These are phyloP conservation scores for Mortierella claussenii DNA, from an alignment of 192 early-diverging fungal species.

Conservation along the genomic window DNA sequence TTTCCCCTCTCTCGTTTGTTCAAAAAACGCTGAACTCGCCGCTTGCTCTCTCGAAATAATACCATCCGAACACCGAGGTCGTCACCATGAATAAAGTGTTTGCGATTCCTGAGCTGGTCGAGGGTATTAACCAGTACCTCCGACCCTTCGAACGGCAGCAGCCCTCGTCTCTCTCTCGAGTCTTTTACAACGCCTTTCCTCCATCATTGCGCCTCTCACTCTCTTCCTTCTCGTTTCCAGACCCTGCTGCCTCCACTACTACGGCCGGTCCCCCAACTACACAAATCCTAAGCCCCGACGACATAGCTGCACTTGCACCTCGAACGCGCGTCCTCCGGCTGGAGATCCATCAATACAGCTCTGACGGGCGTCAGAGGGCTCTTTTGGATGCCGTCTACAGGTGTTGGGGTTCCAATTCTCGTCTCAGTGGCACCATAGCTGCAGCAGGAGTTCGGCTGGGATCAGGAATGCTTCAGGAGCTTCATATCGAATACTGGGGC, in stretches of 20 bases:
- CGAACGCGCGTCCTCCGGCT: neutral
- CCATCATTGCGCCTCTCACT: slow-evolving; percentile 2
- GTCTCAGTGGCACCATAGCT: too few species aligned
- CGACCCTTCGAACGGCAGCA: neutral
- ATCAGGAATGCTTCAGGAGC: neutral
- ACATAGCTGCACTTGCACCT: neutral
- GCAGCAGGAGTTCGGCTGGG: neutral
- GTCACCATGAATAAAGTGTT: too few species aligned
- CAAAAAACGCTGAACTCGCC: too few species aligned
- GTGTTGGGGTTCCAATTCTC: neutral
- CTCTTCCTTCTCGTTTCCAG: neutral
- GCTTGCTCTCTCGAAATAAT: too few species aligned
- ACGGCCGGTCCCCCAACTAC: too few species aligned
- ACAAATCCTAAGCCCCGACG: neutral
- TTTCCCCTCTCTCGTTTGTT: too few species aligned
- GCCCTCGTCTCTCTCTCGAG: slow-evolving; percentile 12
- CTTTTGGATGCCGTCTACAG: slow-evolving; percentile 5
- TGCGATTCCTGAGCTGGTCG: slow-evolving; percentile 24
- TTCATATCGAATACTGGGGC: slow-evolving; percentile 13
- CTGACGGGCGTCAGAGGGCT: neutral
- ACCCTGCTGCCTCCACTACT: neutral
- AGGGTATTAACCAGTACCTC: slow-evolving; percentile 5
- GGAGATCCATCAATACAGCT: neutral
- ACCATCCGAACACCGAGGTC: too few species aligned
- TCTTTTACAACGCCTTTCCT: slow-evolving; percentile 1